Evolutionary conservation across 2,329 filamentous ascomycete species (phyloP).

Genomic region (Coniella vitis): DNA sequence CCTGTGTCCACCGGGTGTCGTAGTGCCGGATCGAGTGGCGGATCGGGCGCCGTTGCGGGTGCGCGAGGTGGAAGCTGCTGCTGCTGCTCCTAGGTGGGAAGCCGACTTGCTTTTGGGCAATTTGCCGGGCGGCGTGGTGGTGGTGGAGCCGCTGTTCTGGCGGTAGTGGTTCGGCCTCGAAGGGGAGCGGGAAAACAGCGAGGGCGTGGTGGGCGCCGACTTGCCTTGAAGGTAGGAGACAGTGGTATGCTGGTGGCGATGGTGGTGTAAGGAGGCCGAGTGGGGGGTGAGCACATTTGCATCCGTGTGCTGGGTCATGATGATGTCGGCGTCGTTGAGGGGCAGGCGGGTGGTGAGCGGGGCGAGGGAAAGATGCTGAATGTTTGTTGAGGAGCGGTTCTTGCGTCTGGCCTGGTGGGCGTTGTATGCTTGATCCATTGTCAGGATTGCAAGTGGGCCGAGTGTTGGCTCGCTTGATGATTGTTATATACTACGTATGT

Average conservation of each 20-base stretch:
- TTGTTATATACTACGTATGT: too few species aligned
- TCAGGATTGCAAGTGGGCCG: constrained; percentile 13
- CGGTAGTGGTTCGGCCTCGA: constrained; percentile 37
- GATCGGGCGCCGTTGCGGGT: constrained; percentile 3
- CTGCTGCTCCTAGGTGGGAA: constrained; percentile 38
- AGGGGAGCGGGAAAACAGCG: constrained; percentile 52
- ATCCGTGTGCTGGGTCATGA: constrained; percentile 24
- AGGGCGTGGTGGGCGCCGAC: constrained; percentile 58
- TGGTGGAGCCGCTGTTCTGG: constrained; percentile 25
- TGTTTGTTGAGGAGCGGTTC: constrained; percentile 50
- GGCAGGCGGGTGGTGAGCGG: constrained; percentile 57
- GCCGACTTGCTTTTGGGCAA: constrained; percentile 59
- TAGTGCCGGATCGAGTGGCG: constrained; percentile 12
- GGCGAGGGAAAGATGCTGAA: constrained; percentile 56
- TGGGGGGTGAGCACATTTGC: constrained; percentile 38
- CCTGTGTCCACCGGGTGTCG: constrained; percentile 15
- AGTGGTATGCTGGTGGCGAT: constrained; percentile 25
- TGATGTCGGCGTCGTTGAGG: constrained; percentile 45
- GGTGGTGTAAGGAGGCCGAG: constrained; percentile 16
- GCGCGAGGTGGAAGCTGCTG: not conserved
- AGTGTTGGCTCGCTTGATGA: too few species aligned
- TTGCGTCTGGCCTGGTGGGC: constrained; percentile 53
- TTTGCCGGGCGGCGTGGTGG: constrained; percentile 23
- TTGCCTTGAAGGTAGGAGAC: constrained; percentile 57
- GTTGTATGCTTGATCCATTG: constrained; percentile 55